Percentiles rank a stretch among this genome's conserved stretches.
Evolutionary conservation across 495 filamentous ascomycete species (phyloP).

Genomic region (Sabuloglossum arenarium): DNA sequence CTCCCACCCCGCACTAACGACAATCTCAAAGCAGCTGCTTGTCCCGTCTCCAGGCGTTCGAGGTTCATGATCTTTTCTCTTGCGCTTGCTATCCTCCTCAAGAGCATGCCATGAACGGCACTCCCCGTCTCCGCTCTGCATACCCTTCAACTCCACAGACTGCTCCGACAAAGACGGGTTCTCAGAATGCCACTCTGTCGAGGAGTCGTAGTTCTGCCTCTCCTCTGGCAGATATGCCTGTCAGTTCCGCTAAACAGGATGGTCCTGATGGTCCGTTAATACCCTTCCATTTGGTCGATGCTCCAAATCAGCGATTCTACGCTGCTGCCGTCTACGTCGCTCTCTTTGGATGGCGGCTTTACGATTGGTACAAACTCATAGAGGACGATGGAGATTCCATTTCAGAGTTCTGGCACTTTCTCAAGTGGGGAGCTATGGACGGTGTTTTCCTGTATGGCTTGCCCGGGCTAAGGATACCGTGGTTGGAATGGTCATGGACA

Average conservation of each 20-base stretch:
- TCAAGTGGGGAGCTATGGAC: constrained; percentile 84
- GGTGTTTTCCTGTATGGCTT: constrained; percentile 64
- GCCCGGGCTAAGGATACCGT: constrained; percentile 73
- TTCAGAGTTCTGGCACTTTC: constrained; percentile 46
- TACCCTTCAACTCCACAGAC: constrained; percentile 42
- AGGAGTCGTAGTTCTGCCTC: constrained; percentile 12
- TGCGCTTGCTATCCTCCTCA: not conserved
- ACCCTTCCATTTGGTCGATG: constrained; percentile 54
- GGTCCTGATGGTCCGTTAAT: constrained; percentile 38
- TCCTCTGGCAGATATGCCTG: constrained; percentile 13
- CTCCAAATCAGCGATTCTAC: constrained; percentile 73
- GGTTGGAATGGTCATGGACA: constrained; percentile 71
- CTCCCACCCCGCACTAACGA: not conserved
- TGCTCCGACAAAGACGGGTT: constrained; percentile 15
- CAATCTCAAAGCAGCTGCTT: not conserved
- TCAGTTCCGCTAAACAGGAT: constrained; percentile 17
- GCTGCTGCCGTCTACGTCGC: constrained; percentile 51
- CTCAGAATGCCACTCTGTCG: constrained; percentile 8
- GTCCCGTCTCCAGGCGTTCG: not conserved
- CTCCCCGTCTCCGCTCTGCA: constrained; percentile 51
- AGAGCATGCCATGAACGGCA: constrained; percentile 46
- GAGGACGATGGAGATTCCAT: constrained; percentile 53
- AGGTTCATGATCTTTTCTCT: not conserved
- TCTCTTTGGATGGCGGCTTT: constrained; percentile 59
- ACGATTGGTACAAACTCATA: constrained; percentile 54